Evolutionary conservation across 2,329 filamentous ascomycete species (phyloP).

Genomic region (Lecanicillium sp.): DNA sequence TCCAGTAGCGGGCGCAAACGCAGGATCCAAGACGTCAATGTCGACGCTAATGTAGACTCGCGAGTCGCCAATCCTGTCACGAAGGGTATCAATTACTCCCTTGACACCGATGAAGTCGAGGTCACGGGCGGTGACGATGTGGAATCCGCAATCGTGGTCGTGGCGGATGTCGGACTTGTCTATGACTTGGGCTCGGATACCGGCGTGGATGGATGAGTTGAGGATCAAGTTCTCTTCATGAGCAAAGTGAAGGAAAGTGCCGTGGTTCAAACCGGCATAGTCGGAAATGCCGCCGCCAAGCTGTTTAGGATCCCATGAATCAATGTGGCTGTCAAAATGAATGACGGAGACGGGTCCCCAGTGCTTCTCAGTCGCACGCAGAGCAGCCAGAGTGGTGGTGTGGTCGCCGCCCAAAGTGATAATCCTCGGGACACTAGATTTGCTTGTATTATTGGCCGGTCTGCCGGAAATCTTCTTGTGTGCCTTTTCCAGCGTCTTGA

Average conservation of each 20-base stretch:
- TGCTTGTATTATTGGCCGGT: constrained; percentile 13
- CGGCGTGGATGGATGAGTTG: constrained; percentile 70
- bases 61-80: constrained; percentile 61
- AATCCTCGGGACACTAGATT: constrained; percentile 27
- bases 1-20: constrained; percentile 50
- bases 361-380: constrained; percentile 54
- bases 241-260: constrained; percentile 22
- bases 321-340: constrained; percentile 60
- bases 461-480: constrained; percentile 17
- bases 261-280: constrained; percentile 21
- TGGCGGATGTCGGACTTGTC: constrained; percentile 25
- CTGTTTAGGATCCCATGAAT: constrained; percentile 20
- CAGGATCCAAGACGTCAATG: constrained; percentile 74
- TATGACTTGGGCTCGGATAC: constrained; percentile 66
- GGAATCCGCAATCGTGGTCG: constrained; percentile 20
- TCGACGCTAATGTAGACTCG: constrained; percentile 71
- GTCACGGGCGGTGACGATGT: constrained; percentile 36
- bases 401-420: constrained; percentile 68
- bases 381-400: constrained; percentile 58
- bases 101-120: constrained; percentile 69
- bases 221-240: constrained; percentile 47
- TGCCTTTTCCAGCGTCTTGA: constrained; percentile 20
- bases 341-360: constrained; percentile 60
- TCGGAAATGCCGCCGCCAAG: constrained; percentile 19
- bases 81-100: constrained; percentile 60